These are phyloP conservation scores for Phaeosphaeria sp. DNA, from an alignment of 2,329 filamentous ascomycete species.

Conservation along the genomic window DNA sequence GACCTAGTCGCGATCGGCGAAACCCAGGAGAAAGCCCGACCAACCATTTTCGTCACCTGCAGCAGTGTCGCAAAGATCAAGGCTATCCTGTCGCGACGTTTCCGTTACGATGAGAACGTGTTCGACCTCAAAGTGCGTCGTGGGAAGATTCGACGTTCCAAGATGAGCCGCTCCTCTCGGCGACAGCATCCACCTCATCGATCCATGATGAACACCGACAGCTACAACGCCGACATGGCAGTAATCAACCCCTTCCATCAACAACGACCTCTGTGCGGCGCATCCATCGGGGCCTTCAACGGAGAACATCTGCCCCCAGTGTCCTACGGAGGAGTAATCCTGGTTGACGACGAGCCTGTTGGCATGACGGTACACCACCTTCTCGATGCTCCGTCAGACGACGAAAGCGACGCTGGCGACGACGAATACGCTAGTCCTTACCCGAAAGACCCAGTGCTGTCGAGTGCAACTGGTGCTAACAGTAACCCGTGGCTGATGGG, in stretches of 20 bases:
- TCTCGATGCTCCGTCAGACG: constrained; percentile 71
- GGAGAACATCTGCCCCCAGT: constrained; percentile 88
- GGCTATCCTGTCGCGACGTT: constrained; percentile 72
- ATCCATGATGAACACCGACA: constrained; percentile 49
- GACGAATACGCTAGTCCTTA: constrained; percentile 33
- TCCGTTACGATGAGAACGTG: constrained; percentile 70
- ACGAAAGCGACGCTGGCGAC: constrained; percentile 55
- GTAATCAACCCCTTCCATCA: constrained; percentile 79
- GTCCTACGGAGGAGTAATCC: constrained; percentile 85
- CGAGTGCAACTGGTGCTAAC: constrained; percentile 48
- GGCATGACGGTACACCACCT: constrained; percentile 98
- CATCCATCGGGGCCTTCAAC: constrained; percentile 90
- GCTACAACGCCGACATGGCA: constrained; percentile 45
- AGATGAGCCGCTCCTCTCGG: constrained; percentile 50
- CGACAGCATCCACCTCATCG: constrained; percentile 45
- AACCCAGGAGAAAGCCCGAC: constrained; percentile 68
- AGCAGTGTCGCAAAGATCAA: constrained; percentile 76
- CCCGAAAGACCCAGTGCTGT: constrained; percentile 47
- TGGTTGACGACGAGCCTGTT: constrained; percentile 83
- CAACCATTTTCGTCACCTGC: constrained; percentile 80
- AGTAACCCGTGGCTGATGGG: constrained; percentile 45
- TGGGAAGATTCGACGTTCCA: constrained; percentile 71
- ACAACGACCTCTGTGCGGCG: constrained; percentile 78
- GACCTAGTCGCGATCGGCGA: constrained; percentile 78
- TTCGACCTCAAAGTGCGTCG: constrained; percentile 75